Evolutionary conservation across 257 asterid genomes (phyloP).

Genomic region (Anisodus tanguticus): DNA sequence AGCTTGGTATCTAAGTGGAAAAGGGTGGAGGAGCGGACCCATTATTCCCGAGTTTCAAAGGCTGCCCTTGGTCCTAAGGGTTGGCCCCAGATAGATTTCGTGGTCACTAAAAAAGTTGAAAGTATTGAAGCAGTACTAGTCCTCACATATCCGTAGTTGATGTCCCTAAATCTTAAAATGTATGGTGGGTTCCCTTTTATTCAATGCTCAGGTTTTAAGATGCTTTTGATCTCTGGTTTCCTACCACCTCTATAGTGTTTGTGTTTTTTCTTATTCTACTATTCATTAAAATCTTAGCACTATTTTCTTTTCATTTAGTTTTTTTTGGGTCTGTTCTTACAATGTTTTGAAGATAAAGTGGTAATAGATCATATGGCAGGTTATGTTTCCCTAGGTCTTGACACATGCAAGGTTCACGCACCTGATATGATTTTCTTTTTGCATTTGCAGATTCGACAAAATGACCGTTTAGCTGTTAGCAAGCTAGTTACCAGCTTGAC

Average conservation of each 20-base stretch:
- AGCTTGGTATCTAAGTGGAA: constrained; percentile 9
- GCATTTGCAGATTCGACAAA: constrained; percentile 81
- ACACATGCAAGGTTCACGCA: background rate
- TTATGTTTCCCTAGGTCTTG: constrained; percentile 26
- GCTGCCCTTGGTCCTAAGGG: background rate
- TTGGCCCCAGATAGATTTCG: background rate
- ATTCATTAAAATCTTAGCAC: background rate
- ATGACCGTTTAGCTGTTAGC: constrained; percentile 94
- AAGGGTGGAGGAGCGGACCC: background rate
- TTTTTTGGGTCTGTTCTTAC: background rate
- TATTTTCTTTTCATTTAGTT: background rate
- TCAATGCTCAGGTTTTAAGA: constrained; percentile 6
- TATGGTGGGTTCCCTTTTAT: background rate
- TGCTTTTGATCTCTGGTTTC: constrained; percentile 1
- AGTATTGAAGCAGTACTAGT: background rate
- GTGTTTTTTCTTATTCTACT: background rate
- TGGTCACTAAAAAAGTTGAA: background rate
- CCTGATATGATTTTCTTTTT: constrained; percentile 25
- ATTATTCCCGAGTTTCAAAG: background rate
- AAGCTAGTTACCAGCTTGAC: constrained; percentile 91
- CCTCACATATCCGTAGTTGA: background rate
- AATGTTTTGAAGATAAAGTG: background rate
- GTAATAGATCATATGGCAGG: constrained; percentile 30
- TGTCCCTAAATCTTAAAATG: constrained; percentile 12
- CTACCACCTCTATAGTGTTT: constrained; percentile 14